phyloP scores from a whole-genome alignment of 176 grass and related monocot species.

The Ensete ventricosum region DNA sequence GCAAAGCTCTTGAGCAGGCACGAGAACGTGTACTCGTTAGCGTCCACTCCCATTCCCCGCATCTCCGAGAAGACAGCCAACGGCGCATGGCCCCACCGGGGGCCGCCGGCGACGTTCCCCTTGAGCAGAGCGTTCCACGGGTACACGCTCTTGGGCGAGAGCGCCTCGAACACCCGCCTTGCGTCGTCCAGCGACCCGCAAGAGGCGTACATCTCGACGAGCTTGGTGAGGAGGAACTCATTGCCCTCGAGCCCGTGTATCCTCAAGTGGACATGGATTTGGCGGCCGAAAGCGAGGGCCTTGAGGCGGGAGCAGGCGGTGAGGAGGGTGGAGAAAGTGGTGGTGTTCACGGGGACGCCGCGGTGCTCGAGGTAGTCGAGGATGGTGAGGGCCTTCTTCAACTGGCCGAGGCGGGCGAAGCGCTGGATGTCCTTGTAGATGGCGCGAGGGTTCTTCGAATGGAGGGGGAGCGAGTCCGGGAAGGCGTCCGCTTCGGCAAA shows the following conservation, averaged over 20 bases:
- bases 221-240: conserved; percentile 52
- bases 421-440: conserved; percentile 42
- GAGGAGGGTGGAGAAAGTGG: conserved; percentile 64
- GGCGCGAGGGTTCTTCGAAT: conserved; percentile 64
- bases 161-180: conserved; percentile 33
- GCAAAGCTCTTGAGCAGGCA: conserved; percentile 81
- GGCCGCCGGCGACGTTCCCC: conserved; percentile 41
- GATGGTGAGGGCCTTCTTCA: conserved; percentile 47
- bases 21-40: conserved; percentile 71
- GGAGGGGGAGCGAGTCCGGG: conserved; percentile 26
- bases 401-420: conserved; percentile 33
- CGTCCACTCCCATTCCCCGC: conserved; percentile 37
- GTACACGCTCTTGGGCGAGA: conserved; percentile 35
- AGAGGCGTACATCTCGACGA: conserved; percentile 58
- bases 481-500: conserved; percentile 15
- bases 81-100: conserved; percentile 30
- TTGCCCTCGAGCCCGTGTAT: conserved; percentile 55
- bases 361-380: conserved; percentile 81
- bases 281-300: conserved; percentile 44
- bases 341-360: conserved; percentile 51
- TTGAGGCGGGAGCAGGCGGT: conserved; percentile 36
- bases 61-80: conserved; percentile 43
- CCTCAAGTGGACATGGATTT: conserved; percentile 63
- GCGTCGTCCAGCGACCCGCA: conserved; percentile 54
- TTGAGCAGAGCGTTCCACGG: conserved; percentile 78